Percentiles rank a stretch among this genome's conserved stretches.
Evolutionary conservation across 2,329 filamentous ascomycete species (phyloP).

Genomic region (Aspergillus intermedius): DNA sequence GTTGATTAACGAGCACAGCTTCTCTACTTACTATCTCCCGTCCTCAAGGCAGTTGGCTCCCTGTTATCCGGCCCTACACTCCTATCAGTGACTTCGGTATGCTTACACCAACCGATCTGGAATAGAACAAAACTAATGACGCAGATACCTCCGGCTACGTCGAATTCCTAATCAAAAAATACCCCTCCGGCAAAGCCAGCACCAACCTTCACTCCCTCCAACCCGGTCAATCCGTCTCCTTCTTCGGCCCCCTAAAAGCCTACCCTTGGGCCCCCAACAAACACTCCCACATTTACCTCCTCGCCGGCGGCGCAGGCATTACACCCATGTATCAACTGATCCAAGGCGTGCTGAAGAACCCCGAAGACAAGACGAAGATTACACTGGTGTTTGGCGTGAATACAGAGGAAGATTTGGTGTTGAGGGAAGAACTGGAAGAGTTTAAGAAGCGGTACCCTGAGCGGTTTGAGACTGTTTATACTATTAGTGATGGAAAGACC

Average conservation of each 20-base stretch:
- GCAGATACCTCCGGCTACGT: conserved; percentile 53
- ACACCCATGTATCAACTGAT: conserved; percentile 63
- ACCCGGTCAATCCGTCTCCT: conserved; percentile 56
- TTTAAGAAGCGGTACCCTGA: conserved; percentile 47
- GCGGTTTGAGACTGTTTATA: conserved; percentile 54
- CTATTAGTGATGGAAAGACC: conserved; percentile 41
- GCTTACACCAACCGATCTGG: conserved; percentile 4
- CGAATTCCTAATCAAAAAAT: conserved; percentile 62
- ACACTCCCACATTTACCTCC: conserved; percentile 52
- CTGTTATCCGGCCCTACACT: conserved; percentile 60
- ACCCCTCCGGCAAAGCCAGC: conserved; percentile 59
- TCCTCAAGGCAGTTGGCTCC: conserved; percentile 52
- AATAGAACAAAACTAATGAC: conserved; percentile 1
- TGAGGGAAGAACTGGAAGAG: conserved; percentile 50
- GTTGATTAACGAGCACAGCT: conserved; percentile 23
- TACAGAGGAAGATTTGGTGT: conserved; percentile 55
- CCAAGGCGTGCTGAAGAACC: conserved; percentile 56
- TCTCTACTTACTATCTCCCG: conserved; percentile 57
- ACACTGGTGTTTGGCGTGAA: conserved; percentile 63
- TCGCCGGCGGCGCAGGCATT: conserved; percentile 67
- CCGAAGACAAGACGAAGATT: conserved; percentile 56
- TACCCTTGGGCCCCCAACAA: conserved; percentile 49
- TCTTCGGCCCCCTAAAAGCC: conserved; percentile 50
- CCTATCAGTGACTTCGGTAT: conserved; percentile 52
- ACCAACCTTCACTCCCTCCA: conserved; percentile 59